Evolutionary conservation across 176 grass and related monocot species (phyloP), one percentile per base, ranked within the genome.

Genomic region (Phragmites australis): DNA sequence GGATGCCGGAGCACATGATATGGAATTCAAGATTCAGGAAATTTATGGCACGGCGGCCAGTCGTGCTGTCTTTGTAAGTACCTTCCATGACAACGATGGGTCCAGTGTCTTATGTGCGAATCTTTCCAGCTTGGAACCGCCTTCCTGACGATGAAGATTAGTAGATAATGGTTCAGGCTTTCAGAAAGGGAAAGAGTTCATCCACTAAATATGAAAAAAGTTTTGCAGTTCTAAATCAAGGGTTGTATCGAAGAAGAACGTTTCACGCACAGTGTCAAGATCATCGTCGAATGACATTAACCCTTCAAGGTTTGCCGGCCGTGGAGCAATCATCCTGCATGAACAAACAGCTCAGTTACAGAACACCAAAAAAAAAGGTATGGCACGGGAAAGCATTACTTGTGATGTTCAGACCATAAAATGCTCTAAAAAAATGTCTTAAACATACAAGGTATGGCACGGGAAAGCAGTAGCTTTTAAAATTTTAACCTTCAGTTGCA

Each of bases 61-160:
- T 37, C 51, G 40, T 45, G 39, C 40, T 80, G 78, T 48, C 40
- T 80, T 74, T 48, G 22, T 82, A 93, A 23, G 19, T 85, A 97
- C 94, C 83, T 94, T 88, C 91, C 91, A 97, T 77, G 82, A 91
- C 30, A 94, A 88, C 6, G 94, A 97, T 32, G 94, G 89, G 49
- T 97, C 94, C 49, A 94, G 37, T 11, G 77, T 90, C 52, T 80
- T 57, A 16, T 61, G 64, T 65, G 73, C 72, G 37, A 78, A 87
- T 17, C 63, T 57, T 77, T 90, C 91, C 27, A 97, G 89, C 82
- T 83, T 75, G 56, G 89, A 94, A 4, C 92, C 89, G 43, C 78
- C 89, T 65, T 68, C 70, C 89, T 97, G 81, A 51, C 0, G 14
- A 67, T 67, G 31, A 80, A 79, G 26, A 17, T 58, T 14, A 88